Evolutionary conservation across 2,329 filamentous ascomycete genomes (phyloP), one percentile per base, ranked within the genome.

Genomic region (Colletotrichum musae): DNA sequence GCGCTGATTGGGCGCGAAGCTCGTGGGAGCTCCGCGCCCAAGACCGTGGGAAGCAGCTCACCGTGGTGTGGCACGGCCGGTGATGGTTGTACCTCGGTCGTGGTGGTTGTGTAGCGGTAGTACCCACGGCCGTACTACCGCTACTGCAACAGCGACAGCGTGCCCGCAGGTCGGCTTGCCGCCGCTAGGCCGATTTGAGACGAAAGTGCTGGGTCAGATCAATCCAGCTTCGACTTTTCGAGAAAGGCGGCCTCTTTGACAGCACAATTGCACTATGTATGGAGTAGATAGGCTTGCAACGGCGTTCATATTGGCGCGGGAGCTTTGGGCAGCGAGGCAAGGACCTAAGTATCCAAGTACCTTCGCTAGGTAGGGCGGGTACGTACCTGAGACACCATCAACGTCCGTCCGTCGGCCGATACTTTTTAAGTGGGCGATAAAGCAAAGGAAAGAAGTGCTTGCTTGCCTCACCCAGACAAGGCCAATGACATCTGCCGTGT

Each of bases 241-340:
- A 65, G 24, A 52, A 56, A 58, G 66, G 62, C 62, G 62, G 62
- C 66, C 56, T 69, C 57, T 61, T 67, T 67, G 50, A 62, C 36
- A 32, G 51, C 43, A 43, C 12, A 26, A 58, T 26, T 51, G 43
- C 36, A 28, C 21, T 24, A 2, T 36, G 7, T 7, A 36, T 36
- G 21, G 21, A 36, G 9, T 36, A 32, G 43, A 28, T 52, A 24
- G 26, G 56, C 28, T 39, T 26, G 36, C 36, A 56, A 45, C 50
- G 48, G 58, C 36, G 28, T 13, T 16, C 21, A n/a, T 48, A 54
- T 58, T 36, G 66, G 66, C 50, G 41, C n/a, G 26, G 54, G 36
- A 58, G 65, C 65, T 64, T 57, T 64, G 59, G 66, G 66, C 50
- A 51, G 24, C 3, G 13, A 36, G 32, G 7, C 9, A 36, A 36